Base-by-base conservation (phyloP, 495 filamentous ascomycete species). In the Penicillium desertorum region DNA sequence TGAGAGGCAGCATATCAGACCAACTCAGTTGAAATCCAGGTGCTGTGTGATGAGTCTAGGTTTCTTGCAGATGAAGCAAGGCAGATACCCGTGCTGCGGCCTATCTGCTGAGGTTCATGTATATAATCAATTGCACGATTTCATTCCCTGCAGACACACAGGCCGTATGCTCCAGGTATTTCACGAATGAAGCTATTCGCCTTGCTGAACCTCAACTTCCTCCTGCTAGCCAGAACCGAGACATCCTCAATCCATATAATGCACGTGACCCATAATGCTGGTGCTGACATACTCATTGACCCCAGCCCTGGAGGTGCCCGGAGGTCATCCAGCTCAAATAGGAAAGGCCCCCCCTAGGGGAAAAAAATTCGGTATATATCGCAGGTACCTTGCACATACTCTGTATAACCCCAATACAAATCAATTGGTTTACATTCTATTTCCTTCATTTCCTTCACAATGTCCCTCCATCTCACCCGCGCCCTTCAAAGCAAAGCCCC, bases 61-160 rank as follows among this genome's bases (percentile, higher is more conserved):
- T n/a, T 8, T 39, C 36, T 39, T 39, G 36, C 36, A 17, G 36
- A 37, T 39, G 48, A 51, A 25, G 32, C 19, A 51, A 12, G 16
- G 19, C 17, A 39, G 49, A 51, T 19, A 51, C 29, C 11, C 17
- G 10, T 20, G 27, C 23, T 11, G 37, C 39, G 27, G 16, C 29
- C 30, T 16, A 19, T 44, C 23, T 29, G 6, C 14, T 17, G 17
- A 19, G 16, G 30, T 48, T 42, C 56, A 43, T 59, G 56, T 59
- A 59, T 54, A 59, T 59, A 59, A 47, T 46, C 37, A 58, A 37
- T 34, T 47, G 48, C 27, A 44, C 41, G 27, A 51, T 32, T 22
- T 16, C 25, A 29, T 32, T 30, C 23, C 25, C 23, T 17, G 25
- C 34, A 57, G 30, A 36, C 6, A 36, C 6, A 32, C 14, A 42